Evolutionary conservation across 345 rosid genomes (phyloP), one percentile per base, ranked within the genome.

Genomic region (Citrus medica): DNA sequence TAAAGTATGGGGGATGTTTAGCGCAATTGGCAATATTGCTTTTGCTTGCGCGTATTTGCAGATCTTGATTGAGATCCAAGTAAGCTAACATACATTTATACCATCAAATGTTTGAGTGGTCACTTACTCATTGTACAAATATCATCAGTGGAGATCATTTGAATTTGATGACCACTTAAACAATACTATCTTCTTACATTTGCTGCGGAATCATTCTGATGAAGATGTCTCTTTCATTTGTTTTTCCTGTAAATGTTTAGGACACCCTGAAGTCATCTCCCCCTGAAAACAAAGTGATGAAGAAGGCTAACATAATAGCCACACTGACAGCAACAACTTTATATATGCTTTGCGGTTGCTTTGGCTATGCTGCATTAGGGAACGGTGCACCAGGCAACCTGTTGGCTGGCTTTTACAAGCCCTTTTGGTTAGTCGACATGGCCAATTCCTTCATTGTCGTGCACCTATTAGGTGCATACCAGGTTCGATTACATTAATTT

Each of bases 231-330:
- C 17, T 46, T 46, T 46, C 17, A 13, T 46, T 61, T 24, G 28
- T 6, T 27, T 10, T 32, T 42, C 24, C 27, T 51, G 55, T 7
- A 38, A 17, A 64, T 14, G 33, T 21, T 42, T 80, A 87, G 92
- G 89, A 89, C 72, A 87, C 92, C 7, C 12, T 89, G 58, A 84
- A 64, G 58, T 81, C 92, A 4, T 85, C 90, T n/a, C 90, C 90
- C 33, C 73, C 92, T 2, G 90, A 87, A 79, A 48, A 82, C 22
- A 77, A 76, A 81, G 86, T 83, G 10, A 87, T 85, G 92, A 89
- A 83, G 80, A 83, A 87, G 77, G 92, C 90, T 8, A 82, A 83
- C 61, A 37, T 82, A 21, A 35, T 80, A 25, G 83, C 90, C 73
- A 85, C 82, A 0, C 19, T 75, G 6, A 81, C 82, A 19, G 85